A percentile compares a stretch with the other conserved stretches of the same genome.
phyloP scores from a whole-genome alignment of 495 filamentous ascomycete genomes.

The Pyrenula aspistea region DNA sequence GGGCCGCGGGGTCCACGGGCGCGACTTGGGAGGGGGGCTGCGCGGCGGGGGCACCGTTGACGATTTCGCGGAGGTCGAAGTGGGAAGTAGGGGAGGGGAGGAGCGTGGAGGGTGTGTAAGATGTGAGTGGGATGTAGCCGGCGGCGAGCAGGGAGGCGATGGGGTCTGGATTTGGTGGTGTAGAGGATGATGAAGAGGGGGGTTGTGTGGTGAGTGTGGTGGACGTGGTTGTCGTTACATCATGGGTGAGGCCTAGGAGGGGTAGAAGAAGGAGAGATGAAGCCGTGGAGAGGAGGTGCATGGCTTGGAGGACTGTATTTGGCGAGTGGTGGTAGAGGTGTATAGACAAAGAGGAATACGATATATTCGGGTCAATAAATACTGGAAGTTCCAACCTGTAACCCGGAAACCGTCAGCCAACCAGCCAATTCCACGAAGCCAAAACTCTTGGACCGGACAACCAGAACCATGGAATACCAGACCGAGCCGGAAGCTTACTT shows the following conservation, averaged over 20 bases:
- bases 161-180: conserved; percentile 1
- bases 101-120: conserved; percentile 34
- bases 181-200: conserved; percentile 3
- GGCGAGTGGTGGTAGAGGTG: neutral
- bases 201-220: neutral
- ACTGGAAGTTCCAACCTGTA: neutral
- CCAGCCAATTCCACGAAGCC: neutral
- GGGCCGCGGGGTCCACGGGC: conserved; percentile 31
- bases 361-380: neutral
- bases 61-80: conserved; percentile 48
- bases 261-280: neutral
- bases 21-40: conserved; percentile 34
- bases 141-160: neutral
- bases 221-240: neutral
- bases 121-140: neutral
- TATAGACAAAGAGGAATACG: neutral
- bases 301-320: neutral
- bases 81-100: conserved; percentile 34
- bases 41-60: conserved; percentile 49
- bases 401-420: neutral
- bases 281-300: conserved; percentile 1
- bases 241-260: neutral
- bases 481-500: neutral
- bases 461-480: neutral
- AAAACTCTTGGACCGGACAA: neutral